These are phyloP conservation scores for Rubia balearica DNA, from an alignment of 305 asterid genomes.

Conservation along the genomic window DNA sequence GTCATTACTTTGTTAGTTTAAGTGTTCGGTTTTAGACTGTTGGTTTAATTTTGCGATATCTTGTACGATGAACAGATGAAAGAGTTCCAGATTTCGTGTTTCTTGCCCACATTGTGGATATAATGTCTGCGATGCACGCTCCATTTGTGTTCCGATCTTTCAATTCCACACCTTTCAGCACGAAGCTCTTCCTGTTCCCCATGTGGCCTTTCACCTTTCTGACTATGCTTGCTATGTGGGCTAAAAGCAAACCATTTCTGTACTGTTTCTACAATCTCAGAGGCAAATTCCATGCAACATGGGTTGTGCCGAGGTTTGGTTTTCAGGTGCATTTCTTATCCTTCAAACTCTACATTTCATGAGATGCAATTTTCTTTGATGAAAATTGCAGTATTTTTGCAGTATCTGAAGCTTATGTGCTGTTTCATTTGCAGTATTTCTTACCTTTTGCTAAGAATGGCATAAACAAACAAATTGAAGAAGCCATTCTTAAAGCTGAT, in stretches of 20 bases:
- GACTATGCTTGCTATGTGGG: conserved; percentile 81
- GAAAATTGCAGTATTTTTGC: background rate
- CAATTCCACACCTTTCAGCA: conserved; percentile 58
- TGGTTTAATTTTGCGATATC: background rate
- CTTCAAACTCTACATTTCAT: conserved; percentile 5
- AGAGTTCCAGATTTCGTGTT: conserved; percentile 85
- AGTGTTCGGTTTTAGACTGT: background rate
- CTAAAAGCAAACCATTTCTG: conserved; percentile 64
- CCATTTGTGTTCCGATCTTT: conserved; percentile 70
- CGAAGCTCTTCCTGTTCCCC: conserved; percentile 59
- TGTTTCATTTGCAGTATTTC: conserved; percentile 64
- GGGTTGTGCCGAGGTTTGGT: conserved; percentile 86
- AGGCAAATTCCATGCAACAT: conserved; percentile 60
- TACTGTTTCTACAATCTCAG: conserved; percentile 62
- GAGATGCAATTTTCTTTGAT: background rate
- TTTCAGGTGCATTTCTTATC: conserved; percentile 51
- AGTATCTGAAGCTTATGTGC: conserved; percentile 13
- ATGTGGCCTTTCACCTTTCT: conserved; percentile 57
- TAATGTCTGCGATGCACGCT: conserved; percentile 63
- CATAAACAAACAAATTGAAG: conserved; percentile 78
- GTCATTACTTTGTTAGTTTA: conserved; percentile 1
- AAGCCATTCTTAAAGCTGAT: conserved; percentile 79
- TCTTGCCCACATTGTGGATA: conserved; percentile 78
- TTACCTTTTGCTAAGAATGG: conserved; percentile 79
- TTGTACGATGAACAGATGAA: conserved; percentile 37